Percentiles rank a stretch among this genome's conserved stretches.
phyloP scores from a whole-genome alignment of 805 yeast species.

The Ogataea minuta region DNA sequence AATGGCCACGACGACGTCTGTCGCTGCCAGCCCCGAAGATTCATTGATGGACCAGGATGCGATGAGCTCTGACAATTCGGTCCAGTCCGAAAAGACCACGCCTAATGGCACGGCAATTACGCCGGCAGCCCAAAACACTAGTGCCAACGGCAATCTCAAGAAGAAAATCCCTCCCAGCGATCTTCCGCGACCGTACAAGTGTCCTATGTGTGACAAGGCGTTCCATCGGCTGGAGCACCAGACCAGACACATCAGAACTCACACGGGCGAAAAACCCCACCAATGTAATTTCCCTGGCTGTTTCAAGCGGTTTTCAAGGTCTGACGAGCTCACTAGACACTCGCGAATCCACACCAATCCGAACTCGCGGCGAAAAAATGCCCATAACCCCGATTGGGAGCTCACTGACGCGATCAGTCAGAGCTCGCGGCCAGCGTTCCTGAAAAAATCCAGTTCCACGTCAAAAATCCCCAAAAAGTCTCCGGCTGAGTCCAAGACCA shows the following conservation, averaged over 20 bases:
- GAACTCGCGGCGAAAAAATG: slow-evolving; percentile 32
- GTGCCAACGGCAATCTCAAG: slow-evolving; percentile 22
- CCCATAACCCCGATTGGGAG: slow-evolving; percentile 17
- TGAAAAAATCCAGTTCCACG: slow-evolving; percentile 22
- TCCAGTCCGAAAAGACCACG: not conserved
- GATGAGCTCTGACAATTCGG: not conserved
- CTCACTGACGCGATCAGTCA: slow-evolving; percentile 17
- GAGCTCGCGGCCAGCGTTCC: slow-evolving; percentile 9
- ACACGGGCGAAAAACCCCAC: slow-evolving; percentile 92
- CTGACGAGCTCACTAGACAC: slow-evolving; percentile 86
- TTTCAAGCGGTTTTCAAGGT: slow-evolving; percentile 71
- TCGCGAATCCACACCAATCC: slow-evolving; percentile 73
- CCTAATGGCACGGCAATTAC: slow-evolving; percentile 15
- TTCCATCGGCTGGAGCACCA: slow-evolving; percentile 89
- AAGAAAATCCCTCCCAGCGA: slow-evolving; percentile 27
- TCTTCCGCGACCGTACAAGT: slow-evolving; percentile 67
- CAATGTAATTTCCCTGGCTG: slow-evolving; percentile 85
- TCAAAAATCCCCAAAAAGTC: slow-evolving; percentile 16
- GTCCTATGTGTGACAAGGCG: slow-evolving; percentile 81
- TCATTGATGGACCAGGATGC: not conserved
- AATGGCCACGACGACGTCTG: slow-evolving; percentile 26
- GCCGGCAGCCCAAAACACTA: slow-evolving; percentile 23
- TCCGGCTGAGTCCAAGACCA: slow-evolving; percentile 5
- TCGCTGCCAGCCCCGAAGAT: slow-evolving; percentile 1
- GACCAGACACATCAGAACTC: slow-evolving; percentile 87